Evolutionary conservation across 2,329 filamentous ascomycete genomes (phyloP).

Genomic region (Hymenoscyphus fraxineus): DNA sequence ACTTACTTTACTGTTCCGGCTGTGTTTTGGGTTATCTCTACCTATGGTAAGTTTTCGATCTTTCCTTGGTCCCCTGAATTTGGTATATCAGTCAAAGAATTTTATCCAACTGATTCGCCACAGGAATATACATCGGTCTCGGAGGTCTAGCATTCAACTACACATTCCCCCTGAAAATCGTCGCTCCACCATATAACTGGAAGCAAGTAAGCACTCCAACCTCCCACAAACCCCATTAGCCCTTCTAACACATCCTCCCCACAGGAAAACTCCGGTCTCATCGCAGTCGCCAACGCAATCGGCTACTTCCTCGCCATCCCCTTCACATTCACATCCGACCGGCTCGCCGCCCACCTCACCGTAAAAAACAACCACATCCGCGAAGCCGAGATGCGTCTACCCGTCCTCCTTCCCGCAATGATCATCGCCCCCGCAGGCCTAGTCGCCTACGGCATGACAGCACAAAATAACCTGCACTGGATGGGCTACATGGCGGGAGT

Average conservation of each 20-base stretch:
- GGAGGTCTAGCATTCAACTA: slow-evolving; percentile 48
- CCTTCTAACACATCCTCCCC: background rate
- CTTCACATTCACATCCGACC: slow-evolving; percentile 41
- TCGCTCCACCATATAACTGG: slow-evolving; percentile 45
- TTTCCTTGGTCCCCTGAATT: background rate
- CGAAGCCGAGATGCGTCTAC: slow-evolving; percentile 41
- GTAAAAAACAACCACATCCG: slow-evolving; percentile 38
- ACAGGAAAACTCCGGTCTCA: slow-evolving; percentile 43
- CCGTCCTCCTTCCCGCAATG: slow-evolving; percentile 46
- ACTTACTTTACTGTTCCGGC: slow-evolving; percentile 46
- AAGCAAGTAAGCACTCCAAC: slow-evolving; percentile 32
- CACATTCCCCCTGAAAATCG: slow-evolving; percentile 47
- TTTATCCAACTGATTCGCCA: background rate
- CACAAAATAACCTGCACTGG: slow-evolving; percentile 48
- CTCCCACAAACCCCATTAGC: background rate
- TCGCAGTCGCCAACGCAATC: slow-evolving; percentile 39
- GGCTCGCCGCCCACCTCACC: slow-evolving; percentile 38
- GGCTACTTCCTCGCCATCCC: slow-evolving; percentile 42
- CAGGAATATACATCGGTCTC: slow-evolving; percentile 44
- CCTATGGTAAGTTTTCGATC: slow-evolving; percentile 38
- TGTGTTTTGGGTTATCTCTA: slow-evolving; percentile 48
- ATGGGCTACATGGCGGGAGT: slow-evolving; percentile 50
- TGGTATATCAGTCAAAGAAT: background rate
- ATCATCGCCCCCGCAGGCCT: slow-evolving; percentile 53
- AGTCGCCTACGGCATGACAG: slow-evolving; percentile 55